Evolutionary conservation across 257 asterid genomes (phyloP).

Genomic region (Solanum megistacrolobum): DNA sequence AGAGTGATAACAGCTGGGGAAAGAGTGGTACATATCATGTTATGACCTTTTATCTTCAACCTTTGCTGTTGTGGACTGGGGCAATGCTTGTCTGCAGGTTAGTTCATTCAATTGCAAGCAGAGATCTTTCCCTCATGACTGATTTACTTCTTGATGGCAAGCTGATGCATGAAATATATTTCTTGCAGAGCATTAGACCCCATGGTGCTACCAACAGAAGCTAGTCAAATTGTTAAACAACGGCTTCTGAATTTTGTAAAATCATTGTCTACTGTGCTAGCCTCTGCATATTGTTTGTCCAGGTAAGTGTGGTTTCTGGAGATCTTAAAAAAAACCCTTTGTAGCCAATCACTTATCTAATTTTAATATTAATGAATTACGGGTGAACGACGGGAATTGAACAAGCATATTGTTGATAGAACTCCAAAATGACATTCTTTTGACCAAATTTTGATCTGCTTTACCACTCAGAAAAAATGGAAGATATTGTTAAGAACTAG

Average conservation of each 20-base stretch:
- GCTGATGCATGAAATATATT: not conserved
- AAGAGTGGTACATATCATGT: conserved; percentile 66
- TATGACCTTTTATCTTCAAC: conserved; percentile 68
- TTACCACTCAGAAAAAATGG: not conserved
- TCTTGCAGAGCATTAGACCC: conserved; percentile 82
- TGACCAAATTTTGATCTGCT: not conserved
- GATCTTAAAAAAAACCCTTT: not conserved
- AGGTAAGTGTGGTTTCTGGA: conserved; percentile 34
- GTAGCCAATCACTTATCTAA: not conserved
- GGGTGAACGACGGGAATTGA: not conserved
- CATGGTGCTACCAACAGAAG: conserved; percentile 68
- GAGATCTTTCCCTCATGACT: not conserved
- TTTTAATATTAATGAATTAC: not conserved
- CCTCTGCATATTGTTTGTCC: conserved; percentile 84
- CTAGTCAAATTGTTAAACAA: conserved; percentile 73
- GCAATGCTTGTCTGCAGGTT: conserved; percentile 88
- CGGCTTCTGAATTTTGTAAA: conserved; percentile 77
- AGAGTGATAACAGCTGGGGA: conserved; percentile 71
- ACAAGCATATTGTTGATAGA: not conserved
- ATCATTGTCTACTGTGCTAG: conserved; percentile 84
- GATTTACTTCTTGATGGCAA: not conserved
- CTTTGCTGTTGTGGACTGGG: conserved; percentile 78
- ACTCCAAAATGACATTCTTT: not conserved
- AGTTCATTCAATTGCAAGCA: conserved; percentile 13
- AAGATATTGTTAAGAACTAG: not conserved